Evolutionary conservation across 345 rosid species (phyloP), one percentile per base, ranked within the genome.

Genomic region (Salix udensis): DNA sequence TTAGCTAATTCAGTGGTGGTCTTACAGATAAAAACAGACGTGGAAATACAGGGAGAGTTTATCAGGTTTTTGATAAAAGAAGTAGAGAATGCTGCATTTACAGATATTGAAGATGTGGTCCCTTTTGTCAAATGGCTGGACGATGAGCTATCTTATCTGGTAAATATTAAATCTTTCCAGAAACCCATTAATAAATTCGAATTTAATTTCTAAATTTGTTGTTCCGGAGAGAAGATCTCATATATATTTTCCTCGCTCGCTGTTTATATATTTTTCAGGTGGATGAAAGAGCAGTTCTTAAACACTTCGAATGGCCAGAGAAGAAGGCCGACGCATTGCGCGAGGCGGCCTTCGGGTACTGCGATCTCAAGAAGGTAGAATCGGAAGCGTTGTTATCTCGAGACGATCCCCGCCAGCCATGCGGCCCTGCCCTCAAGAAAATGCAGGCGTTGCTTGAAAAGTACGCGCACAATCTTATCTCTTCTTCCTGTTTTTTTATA

Each of bases 101-200:
- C 90, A 23, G 86, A 86, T 26, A 91, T 96, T 1, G 93, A 94
- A 85, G 98, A 96, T 75, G 98, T 92, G 53, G 97, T 96, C 36
- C 93, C 97, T 39, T 96, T 94, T 74, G 99, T 96, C 6, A 92
- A 96, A 78, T 96, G 98, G 98, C 93, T 92, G 14, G 98, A 94
- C 65, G 98, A 94, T 53, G 98, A 94, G 85, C 94, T 94, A 37
- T 94, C 97, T 36, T 92, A 89, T 79, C 73, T 94, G 88, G 98
- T 94, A 89, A 66, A 26, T 21, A 6, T 68, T 6, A 2, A 36
- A 18, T 58, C 30, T n/a, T 44, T 16, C 2, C 0, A 31, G 7
- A 40, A 23, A 16, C 31, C 15, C 64, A 9, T 4, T 0, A 39
- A 13, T 24, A n/a, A 24, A 8, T 36, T 68, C 23, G 46, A 16